phyloP scores from a whole-genome alignment of 768 basidiomycete species.

The Naganishia friedmannii region DNA sequence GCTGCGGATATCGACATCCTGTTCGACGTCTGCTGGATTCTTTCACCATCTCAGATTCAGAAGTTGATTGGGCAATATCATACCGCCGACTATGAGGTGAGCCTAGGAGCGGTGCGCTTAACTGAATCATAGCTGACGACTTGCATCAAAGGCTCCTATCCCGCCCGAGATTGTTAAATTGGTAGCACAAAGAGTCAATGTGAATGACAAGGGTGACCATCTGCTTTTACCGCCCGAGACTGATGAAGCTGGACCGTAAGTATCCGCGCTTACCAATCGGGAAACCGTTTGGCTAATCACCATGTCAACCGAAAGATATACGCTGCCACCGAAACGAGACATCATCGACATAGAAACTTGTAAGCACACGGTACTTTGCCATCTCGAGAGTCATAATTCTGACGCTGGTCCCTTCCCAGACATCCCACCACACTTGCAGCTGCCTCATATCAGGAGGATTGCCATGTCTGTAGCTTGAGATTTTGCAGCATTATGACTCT shows the following conservation, averaged over 20 bases:
- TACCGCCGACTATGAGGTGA: conserved; percentile 95
- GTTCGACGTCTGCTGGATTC: conserved; percentile 97
- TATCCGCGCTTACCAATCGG: background rate
- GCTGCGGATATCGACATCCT: conserved; percentile 97
- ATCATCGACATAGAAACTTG: conserved; percentile 93
- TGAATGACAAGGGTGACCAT: conserved; percentile 95
- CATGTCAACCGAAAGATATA: conserved; percentile 32
- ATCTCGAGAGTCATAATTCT: no score
- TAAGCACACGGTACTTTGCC: conserved; percentile 33
- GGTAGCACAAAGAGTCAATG: conserved; percentile 90
- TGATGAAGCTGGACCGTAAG: conserved; percentile 94
- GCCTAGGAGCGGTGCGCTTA: conserved; percentile 33
- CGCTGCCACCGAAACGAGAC: conserved; percentile 87
- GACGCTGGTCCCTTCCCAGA: conserved; percentile 48
- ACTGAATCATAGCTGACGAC: conserved; percentile 6
- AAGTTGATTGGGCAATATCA: conserved; percentile 99
- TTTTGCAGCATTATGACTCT: conserved; percentile 16
- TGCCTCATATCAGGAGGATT: conserved; percentile 76
- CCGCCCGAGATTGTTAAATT: conserved; percentile 95
- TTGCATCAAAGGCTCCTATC: conserved; percentile 72
- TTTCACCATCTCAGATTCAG: conserved; percentile 98
- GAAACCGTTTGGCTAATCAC: background rate
- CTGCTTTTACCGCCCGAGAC: conserved; percentile 91
- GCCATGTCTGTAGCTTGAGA: conserved; percentile 27
- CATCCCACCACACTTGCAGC: conserved; percentile 84